Evolutionary conservation across 345 rosid species (phyloP), one percentile per base, ranked within the genome.

Genomic region (Clausena lansium): DNA sequence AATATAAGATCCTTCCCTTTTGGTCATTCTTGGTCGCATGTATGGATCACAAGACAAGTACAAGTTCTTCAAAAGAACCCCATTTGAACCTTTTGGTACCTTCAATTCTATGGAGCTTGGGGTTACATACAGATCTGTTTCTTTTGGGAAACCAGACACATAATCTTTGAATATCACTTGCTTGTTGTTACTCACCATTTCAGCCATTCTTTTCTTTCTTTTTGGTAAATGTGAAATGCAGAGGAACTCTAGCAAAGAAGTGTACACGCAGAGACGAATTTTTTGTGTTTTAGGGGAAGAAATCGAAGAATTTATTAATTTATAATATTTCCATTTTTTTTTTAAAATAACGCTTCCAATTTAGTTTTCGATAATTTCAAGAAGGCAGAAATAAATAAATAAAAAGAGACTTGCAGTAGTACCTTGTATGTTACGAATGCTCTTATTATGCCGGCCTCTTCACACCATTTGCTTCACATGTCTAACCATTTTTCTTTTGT

Each of bases 31-130:
- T 62, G 1, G 0, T 4, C 80, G 22, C 84, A 81, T 76, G 72
- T 79, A 79, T 6, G 80, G 85, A 67, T 77, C 80, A 63, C 81
- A 84, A 13, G 85, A 77, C 20, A 82, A 28, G 69, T 70, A 82
- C 0, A 74, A 73, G 57, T 80, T 82, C 70, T 77, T 74, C 7
- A 82, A 59, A 6, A 82, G 76, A 60, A 77, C 57, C 50, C 64
- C 68, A 24, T 68, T 50, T 19, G 69, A 62, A 8, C 67, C 80
- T 36, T 79, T n/a, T 45, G 87, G 87, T 1, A 77, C 54, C 24
- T 70, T 64, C 41, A 81, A 78, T 20, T 32, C 41, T 15, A 75
- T 58, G 30, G 77, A 5, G 36, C 47, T 1, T 2, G 57, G 71
- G 9, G 8, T 67, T 7, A 85, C 9, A 7, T 59, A 11, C 77